A percentile compares a stretch with the other conserved stretches of the same genome.
Evolutionary conservation across 768 basidiomycete genomes (phyloP).

Genomic region (Suillus lakei): DNA sequence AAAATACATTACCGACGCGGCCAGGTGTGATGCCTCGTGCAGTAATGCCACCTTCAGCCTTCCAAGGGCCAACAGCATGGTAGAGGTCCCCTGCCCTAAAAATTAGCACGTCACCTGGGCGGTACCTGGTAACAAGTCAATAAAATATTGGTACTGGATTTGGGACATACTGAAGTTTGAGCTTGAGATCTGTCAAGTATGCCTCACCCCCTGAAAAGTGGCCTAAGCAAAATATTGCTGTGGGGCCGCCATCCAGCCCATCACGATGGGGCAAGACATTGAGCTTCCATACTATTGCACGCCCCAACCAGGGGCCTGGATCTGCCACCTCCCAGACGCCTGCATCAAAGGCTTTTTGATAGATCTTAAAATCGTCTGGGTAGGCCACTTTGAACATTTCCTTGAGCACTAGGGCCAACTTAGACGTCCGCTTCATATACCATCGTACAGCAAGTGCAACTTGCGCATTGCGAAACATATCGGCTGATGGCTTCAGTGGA

Average conservation of each 20-base stretch:
- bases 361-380: neutral
- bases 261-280: neutral
- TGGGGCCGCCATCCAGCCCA: neutral
- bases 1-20: no score
- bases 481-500: no score
- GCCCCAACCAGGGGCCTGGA: neutral
- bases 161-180: neutral
- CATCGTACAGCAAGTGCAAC: neutral
- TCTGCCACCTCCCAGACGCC: neutral
- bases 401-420: neutral
- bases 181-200: neutral
- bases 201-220: neutral
- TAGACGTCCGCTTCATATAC: neutral
- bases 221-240: neutral
- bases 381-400: neutral
- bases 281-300: neutral
- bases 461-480: no score
- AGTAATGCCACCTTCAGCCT: no score
- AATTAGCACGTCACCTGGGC: no score
- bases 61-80: no score
- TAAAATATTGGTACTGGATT: no score
- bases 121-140: no score
- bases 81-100: no score
- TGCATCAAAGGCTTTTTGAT: neutral
- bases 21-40: no score